These are phyloP conservation scores for Talaromyces sp. DNA, from an alignment of 2,329 filamentous ascomycete species.

Conservation along the genomic window DNA sequence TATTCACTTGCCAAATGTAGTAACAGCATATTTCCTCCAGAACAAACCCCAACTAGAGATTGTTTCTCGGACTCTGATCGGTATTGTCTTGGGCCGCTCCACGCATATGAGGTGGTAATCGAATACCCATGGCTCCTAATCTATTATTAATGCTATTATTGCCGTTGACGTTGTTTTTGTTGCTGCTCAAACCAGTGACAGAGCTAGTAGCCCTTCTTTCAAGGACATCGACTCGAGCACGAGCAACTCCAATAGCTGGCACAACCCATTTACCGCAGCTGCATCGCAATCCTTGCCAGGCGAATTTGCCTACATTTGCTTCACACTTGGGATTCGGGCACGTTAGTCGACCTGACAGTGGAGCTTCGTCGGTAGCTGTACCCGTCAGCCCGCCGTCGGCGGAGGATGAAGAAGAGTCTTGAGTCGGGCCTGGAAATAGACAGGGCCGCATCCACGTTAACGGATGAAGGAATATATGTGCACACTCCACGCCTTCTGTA, in stretches of 20 bases:
- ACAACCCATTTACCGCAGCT: constrained; percentile 87
- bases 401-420: constrained; percentile 13
- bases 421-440: constrained; percentile 45
- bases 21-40: not conserved
- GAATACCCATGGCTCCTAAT: constrained; percentile 31
- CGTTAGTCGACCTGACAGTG: constrained; percentile 74
- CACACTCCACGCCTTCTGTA: constrained; percentile 48
- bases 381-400: constrained; percentile 3
- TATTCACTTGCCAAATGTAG: not conserved
- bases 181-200: not conserved
- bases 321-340: constrained; percentile 76
- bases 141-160: constrained; percentile 17
- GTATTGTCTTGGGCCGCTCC: constrained; percentile 6
- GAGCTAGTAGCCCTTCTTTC: constrained; percentile 18
- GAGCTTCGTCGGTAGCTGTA: constrained; percentile 56
- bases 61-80: constrained; percentile 17
- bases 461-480: constrained; percentile 86
- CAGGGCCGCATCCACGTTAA: constrained; percentile 89
- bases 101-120: constrained; percentile 37
- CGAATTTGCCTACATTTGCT: constrained; percentile 82
- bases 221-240: constrained; percentile 72
- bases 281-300: constrained; percentile 93
- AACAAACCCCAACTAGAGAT: not conserved
- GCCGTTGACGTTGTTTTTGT: not conserved
- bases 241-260: constrained; percentile 81